These are phyloP conservation scores for Aplosporella prunicola DNA, from an alignment of 2,329 filamentous ascomycete genomes.

Conservation along the genomic window DNA sequence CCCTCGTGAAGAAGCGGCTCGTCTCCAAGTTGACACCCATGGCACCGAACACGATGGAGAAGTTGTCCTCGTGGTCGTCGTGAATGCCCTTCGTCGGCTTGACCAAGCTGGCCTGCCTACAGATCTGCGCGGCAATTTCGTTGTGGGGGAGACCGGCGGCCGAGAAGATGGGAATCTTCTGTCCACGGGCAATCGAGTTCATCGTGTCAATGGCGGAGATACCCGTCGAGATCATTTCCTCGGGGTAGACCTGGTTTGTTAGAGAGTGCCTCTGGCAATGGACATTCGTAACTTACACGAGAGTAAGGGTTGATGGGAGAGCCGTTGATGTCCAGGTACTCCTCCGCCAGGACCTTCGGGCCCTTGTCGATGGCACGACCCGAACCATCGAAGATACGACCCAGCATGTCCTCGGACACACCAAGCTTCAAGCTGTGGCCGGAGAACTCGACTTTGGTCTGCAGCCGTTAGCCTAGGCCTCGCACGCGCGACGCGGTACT, in stretches of 20 bases:
- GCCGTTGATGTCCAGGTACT: constrained; percentile 98
- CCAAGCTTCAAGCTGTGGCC: constrained; percentile 96
- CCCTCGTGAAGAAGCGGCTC: constrained; percentile 92
- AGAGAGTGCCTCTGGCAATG: too few relatives aligned
- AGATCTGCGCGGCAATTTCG: constrained; percentile 98
- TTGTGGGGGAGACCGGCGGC: constrained; percentile 97
- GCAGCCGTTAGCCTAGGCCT: constrained; percentile 19
- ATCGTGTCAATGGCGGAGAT: constrained; percentile 99
- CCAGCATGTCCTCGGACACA: constrained; percentile 98
- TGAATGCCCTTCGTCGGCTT: constrained; percentile 92
- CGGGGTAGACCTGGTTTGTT: constrained; percentile 79
- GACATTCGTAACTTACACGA: constrained; percentile 64
- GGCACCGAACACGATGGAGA: constrained; percentile 97
- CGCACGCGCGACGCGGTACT: constrained; percentile 10
- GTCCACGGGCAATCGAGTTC: constrained; percentile 85
- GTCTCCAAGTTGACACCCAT: constrained; percentile 99
- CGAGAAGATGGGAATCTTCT: constrained; percentile 99
- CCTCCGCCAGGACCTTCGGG: constrained; percentile 93
- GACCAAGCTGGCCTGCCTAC: constrained; percentile 89
- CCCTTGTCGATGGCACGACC: constrained; percentile 98
- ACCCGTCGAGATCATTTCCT: constrained; percentile 99
- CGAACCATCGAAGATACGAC: constrained; percentile 96
- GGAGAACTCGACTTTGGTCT: constrained; percentile 97
- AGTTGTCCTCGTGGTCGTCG: constrained; percentile 97
- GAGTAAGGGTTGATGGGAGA: constrained; percentile 98